phyloP scores from a whole-genome alignment of 306 rosid species.

The Vachellia collinsii region DNA sequence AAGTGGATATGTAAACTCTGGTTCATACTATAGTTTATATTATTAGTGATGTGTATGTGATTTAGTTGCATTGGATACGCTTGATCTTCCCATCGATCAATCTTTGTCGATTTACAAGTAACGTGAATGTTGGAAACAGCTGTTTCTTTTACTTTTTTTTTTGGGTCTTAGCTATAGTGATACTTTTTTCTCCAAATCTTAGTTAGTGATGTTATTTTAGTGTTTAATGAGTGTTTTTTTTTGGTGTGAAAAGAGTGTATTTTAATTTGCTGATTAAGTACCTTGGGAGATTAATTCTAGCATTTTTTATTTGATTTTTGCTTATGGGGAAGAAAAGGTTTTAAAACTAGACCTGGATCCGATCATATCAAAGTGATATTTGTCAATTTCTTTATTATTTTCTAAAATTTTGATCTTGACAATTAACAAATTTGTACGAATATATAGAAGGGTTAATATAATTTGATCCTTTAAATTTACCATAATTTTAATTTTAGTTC shows the following conservation, averaged over 20 bases:
- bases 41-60: not conserved
- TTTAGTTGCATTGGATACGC: constrained; percentile 10
- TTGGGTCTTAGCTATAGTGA: not conserved
- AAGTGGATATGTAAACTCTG: not conserved
- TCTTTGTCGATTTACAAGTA: not conserved
- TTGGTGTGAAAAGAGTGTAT: too few species aligned
- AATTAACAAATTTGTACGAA: not conserved
- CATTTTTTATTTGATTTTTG: not conserved
- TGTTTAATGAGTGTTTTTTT: not conserved
- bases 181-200: not conserved
- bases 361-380: not conserved
- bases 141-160: not conserved
- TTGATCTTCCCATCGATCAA: not conserved
- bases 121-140: constrained; percentile 10
- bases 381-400: not conserved
- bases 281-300: too few species aligned
- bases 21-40: too few species aligned
- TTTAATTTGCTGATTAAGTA: not conserved
- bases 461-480: too few species aligned
- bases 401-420: not conserved
- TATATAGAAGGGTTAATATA: not conserved
- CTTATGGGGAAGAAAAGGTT: not conserved
- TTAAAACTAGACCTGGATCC: not conserved
- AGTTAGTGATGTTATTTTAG: not conserved
- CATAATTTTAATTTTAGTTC: too few species aligned